phyloP scores from a whole-genome alignment of 2,329 filamentous ascomycete species.

The Aspergillus intermedius region DNA sequence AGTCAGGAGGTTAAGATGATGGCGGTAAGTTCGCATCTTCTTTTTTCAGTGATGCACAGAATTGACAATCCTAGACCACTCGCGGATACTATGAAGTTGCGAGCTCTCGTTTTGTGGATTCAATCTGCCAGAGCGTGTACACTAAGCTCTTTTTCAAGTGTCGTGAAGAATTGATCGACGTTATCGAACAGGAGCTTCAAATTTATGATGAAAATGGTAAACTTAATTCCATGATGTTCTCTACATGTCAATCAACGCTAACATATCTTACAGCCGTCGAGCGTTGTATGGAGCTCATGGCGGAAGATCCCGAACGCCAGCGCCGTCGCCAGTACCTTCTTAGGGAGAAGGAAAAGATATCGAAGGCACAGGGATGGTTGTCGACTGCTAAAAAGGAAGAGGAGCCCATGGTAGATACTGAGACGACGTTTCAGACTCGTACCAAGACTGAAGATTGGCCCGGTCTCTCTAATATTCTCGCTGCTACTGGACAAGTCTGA shows the following conservation, averaged over 20 bases:
- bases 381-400: constrained; percentile 11
- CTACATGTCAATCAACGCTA: not conserved
- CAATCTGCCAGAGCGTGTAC: constrained; percentile 31
- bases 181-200: constrained; percentile 24
- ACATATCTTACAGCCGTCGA: constrained; percentile 21
- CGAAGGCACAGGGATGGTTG: constrained; percentile 29
- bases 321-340: constrained; percentile 22
- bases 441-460: not conserved
- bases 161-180: constrained; percentile 22
- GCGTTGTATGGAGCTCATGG: constrained; percentile 31
- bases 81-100: constrained; percentile 37
- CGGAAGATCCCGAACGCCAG: constrained; percentile 31
- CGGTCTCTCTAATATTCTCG: not conserved
- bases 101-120: constrained; percentile 33
- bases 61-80: constrained; percentile 18
- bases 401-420: not conserved
- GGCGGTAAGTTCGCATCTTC: constrained; percentile 27
- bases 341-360: constrained; percentile 29
- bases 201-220: constrained; percentile 28
- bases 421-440: not conserved
- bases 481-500: not conserved
- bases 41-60: constrained; percentile 6
- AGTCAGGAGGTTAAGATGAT: constrained; percentile 36
- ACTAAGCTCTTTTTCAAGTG: constrained; percentile 32
- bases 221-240: not conserved